Percentiles rank a stretch among this genome's conserved stretches.
phyloP scores from a whole-genome alignment of 345 rosid genomes.

The Eucalyptus lansdowneana region DNA sequence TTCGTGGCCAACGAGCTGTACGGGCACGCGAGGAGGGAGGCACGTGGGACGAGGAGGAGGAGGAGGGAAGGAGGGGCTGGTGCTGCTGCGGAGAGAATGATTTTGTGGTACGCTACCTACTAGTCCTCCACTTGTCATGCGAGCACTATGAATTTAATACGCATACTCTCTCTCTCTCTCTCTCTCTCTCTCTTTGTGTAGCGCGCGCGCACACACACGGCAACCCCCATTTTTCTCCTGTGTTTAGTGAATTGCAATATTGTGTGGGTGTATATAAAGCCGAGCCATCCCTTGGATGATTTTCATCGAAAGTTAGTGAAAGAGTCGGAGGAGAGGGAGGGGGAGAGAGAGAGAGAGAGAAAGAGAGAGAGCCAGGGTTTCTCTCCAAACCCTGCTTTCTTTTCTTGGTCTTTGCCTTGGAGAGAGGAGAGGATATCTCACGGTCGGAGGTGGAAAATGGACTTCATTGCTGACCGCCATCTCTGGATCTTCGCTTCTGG shows the following conservation, averaged over 20 bases:
- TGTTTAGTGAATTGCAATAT: neutral
- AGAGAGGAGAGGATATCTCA: neutral
- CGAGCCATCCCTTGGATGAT: neutral
- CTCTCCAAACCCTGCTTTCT: neutral
- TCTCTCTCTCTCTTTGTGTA: neutral
- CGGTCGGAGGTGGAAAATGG: constrained; percentile 12
- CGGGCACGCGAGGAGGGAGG: neutral
- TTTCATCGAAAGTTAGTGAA: neutral
- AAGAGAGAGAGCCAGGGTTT: constrained; percentile 19
- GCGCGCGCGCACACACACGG: neutral
- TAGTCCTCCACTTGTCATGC: constrained; percentile 69
- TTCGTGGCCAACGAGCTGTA: neutral
- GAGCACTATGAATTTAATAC: constrained; percentile 29
- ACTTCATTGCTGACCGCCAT: constrained; percentile 13
- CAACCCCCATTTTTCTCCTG: neutral
- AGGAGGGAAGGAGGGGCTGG: neutral
- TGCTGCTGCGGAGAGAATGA: constrained; percentile 11
- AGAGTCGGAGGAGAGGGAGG: neutral
- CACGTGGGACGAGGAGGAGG: neutral
- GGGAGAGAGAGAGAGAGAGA: neutral
- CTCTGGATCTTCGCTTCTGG: constrained; percentile 42
- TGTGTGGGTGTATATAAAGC: constrained; percentile 14
- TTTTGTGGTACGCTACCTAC: constrained; percentile 46
- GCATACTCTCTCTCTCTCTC: constrained; percentile 5
- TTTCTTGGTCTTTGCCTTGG: neutral